phyloP scores from a whole-genome alignment of 2,329 filamentous ascomycete species.

The Coniochaeta sp. region DNA sequence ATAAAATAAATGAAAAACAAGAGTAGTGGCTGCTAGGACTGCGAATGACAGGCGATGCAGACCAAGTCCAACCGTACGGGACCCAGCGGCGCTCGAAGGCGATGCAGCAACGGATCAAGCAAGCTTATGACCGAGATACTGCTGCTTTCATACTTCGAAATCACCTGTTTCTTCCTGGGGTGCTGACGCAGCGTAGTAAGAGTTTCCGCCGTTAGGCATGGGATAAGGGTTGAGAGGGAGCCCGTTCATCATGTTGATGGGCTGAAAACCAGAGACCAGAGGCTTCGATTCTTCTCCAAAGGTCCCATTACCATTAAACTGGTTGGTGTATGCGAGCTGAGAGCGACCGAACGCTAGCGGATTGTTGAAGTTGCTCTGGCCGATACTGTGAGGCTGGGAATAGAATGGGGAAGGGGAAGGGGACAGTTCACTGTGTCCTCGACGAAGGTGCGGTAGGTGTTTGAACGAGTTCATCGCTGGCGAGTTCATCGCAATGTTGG shows the following conservation, averaged over 20 bases:
- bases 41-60: not conserved
- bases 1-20: not conserved
- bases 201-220: not conserved
- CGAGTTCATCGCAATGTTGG: conserved; percentile 6
- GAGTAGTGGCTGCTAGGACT: not conserved
- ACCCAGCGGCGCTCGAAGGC: not conserved
- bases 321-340: not conserved
- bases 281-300: not conserved
- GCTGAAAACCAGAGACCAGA: not conserved
- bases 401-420: not conserved
- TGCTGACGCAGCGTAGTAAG: not conserved
- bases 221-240: not conserved
- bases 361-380: not conserved
- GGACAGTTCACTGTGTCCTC: not conserved
- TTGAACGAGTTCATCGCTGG: not conserved
- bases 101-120: not conserved
- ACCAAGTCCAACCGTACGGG: not conserved
- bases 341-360: not conserved
- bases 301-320: not conserved
- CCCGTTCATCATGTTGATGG: conserved; percentile 1
- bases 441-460: not conserved
- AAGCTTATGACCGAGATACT: not conserved
- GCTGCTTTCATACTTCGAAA: not conserved
- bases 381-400: not conserved
- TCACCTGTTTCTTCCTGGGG: not conserved